A percentile compares a stretch with the other conserved stretches of the same genome.
These are phyloP conservation scores for Coleophoma eucalyptorum DNA, from an alignment of 2,329 filamentous ascomycete genomes.

Conservation along the genomic window DNA sequence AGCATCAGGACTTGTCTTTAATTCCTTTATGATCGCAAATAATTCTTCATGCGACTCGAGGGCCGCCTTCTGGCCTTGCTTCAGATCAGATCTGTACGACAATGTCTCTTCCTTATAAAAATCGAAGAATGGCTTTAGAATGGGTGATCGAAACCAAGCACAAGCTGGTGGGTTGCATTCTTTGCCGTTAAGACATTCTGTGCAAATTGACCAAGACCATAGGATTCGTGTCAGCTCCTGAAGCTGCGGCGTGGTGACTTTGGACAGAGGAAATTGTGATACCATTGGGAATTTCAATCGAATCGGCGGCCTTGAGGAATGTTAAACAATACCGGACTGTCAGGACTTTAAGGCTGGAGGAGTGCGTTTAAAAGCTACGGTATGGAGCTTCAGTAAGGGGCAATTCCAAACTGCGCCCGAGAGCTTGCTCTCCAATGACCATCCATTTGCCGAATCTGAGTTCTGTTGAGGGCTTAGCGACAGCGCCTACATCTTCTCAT, in stretches of 20 bases:
- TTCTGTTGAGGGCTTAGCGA: too few relatives aligned
- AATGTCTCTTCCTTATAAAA: conserved; percentile 15
- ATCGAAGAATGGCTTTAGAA: conserved; percentile 15
- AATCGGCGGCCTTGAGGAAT: background rate
- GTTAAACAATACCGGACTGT: conserved; percentile 7
- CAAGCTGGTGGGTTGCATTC: conserved; percentile 8
- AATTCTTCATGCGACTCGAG: conserved; percentile 20
- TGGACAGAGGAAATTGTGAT: conserved; percentile 8
- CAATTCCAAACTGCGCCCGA: background rate
- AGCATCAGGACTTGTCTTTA: conserved; percentile 14
- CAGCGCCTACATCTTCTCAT: too few relatives aligned
- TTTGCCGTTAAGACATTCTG: conserved; percentile 6
- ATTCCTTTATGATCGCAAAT: conserved; percentile 13
- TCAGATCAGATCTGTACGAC: conserved; percentile 13
- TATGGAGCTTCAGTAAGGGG: background rate
- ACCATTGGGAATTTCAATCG: too few relatives aligned
- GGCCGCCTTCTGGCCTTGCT: conserved; percentile 8
- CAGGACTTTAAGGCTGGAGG: conserved; percentile 8
- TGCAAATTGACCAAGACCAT: conserved; percentile 16
- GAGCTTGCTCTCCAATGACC: too few relatives aligned
- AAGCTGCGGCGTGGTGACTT: conserved; percentile 11
- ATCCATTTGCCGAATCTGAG: too few relatives aligned
- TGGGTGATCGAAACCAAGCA: conserved; percentile 11
- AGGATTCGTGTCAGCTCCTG: conserved; percentile 10
- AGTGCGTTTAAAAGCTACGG: background rate